Evolutionary conservation across 768 basidiomycete species (phyloP), one percentile per base, ranked within the genome.

Genomic region (Tylopilus sp.): DNA sequence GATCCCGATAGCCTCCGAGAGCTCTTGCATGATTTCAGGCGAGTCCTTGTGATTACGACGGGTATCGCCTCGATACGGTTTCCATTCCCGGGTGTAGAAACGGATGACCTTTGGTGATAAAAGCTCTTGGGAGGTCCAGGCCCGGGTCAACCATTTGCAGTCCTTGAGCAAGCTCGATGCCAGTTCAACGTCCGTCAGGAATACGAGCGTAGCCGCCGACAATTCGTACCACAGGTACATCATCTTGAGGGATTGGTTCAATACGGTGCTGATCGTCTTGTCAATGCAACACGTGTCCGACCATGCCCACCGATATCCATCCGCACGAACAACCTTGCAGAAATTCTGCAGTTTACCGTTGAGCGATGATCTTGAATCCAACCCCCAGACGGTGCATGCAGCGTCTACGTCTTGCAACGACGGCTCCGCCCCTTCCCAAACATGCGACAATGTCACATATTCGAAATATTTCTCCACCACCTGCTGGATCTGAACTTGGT

Each of bases 101-200:
- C 59, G n/a, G 33, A 56, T 33, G 19, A 56, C 29, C 12, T 45
- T 50, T 0, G 54, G 17, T 13, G 48, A 51, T 17, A 61, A 59
- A 43, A 61, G 50, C n/a, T 61, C 60, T 36, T 55, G 61, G 4
- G 45, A n/a, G 1, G 60, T 61, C 60, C 60, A 61, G 2, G 46
- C 58, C 4, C 58, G 54, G 6, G 37, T 53, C 60, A 57, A 50
- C 58, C 58, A 60, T 1, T 4, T n/a, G n/a, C 1, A 30, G 47
- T 53, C 12, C 7, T n/a, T n/a, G 5, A 5, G 24, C 19, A 11
- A 60, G 50, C 28, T 24, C 40, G 3, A 37, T 44, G 17, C 28
- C 21, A n/a, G 14, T 14, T 1, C 34, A 55, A 42, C 34, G 8
- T 17, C 29, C 28, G 5, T 14, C 11, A 61, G 59, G 11, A 28